These are phyloP conservation scores for Paecilomyces niveus DNA, from an alignment of 2,329 filamentous ascomycete genomes.

Conservation along the genomic window DNA sequence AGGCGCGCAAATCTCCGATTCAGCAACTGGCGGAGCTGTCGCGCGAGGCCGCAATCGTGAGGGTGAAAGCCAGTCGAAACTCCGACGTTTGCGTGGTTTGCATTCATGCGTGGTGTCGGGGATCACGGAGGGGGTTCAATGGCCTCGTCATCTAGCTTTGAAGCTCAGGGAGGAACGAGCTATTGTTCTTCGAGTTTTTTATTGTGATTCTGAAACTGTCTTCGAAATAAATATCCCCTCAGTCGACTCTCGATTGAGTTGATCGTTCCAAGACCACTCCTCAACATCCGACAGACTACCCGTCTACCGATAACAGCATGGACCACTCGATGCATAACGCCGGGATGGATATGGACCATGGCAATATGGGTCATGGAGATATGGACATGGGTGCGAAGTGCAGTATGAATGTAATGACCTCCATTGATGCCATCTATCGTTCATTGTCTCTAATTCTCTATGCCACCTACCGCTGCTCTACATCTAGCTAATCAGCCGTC, in stretches of 20 bases:
- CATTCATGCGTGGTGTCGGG: slow-evolving; percentile 13
- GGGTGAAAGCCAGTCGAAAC: background rate
- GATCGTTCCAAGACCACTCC: background rate
- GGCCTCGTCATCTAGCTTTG: background rate
- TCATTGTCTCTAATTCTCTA: background rate
- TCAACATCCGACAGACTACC: background rate
- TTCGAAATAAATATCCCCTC: background rate
- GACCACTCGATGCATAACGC: slow-evolving; percentile 30
- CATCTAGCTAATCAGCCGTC: slow-evolving; percentile 5
- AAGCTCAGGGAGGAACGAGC: background rate
- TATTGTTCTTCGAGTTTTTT: background rate
- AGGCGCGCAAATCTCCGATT: background rate
- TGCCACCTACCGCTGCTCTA: background rate
- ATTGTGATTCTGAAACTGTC: background rate
- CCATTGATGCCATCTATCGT: background rate
- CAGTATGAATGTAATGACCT: slow-evolving; percentile 74
- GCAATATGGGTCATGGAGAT: slow-evolving; percentile 49
- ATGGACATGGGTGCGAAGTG: slow-evolving; percentile 62
- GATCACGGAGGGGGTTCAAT: background rate
- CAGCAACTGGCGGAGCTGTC: background rate
- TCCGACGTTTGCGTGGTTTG: slow-evolving; percentile 30
- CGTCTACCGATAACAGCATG: slow-evolving; percentile 16
- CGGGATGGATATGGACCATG: slow-evolving; percentile 38
- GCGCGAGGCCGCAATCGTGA: background rate
- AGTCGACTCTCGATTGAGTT: background rate